A percentile compares a stretch with the other conserved stretches of the same genome.
Evolutionary conservation across 2,329 filamentous ascomycete species (phyloP).

Genomic region (Pleurostoma richardsiae): DNA sequence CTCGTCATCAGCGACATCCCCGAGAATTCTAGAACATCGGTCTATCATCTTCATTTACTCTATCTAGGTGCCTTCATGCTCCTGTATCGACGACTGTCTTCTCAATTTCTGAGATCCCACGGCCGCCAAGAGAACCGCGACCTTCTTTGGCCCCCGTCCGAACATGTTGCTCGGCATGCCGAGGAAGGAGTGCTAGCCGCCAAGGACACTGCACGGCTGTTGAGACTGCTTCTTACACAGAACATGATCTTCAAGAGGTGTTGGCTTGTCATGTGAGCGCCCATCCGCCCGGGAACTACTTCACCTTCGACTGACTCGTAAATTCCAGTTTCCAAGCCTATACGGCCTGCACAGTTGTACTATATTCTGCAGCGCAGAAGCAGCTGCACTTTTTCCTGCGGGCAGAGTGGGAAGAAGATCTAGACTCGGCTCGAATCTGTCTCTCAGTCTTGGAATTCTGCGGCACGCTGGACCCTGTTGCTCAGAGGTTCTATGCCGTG

Average conservation of each 20-base stretch:
- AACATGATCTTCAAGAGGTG: slow-evolving; percentile 15
- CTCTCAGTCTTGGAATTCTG: slow-evolving; percentile 10
- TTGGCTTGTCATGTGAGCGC: slow-evolving; percentile 23
- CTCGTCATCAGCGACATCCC: slow-evolving; percentile 9
- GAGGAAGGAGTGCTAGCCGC: slow-evolving; percentile 19
- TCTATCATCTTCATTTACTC: slow-evolving; percentile 23
- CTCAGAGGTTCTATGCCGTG: slow-evolving; percentile 6
- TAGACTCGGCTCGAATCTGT: slow-evolving; percentile 17
- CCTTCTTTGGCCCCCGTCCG: not conserved
- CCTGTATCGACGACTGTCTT: slow-evolving; percentile 21
- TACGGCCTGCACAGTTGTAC: slow-evolving; percentile 19
- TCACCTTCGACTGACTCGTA: not conserved
- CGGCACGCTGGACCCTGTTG: slow-evolving; percentile 3
- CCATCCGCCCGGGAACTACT: no score
- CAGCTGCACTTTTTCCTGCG: slow-evolving; percentile 17
- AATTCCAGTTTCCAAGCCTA: slow-evolving; percentile 21
- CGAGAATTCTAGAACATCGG: slow-evolving; percentile 11
- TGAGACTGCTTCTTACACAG: slow-evolving; percentile 14
- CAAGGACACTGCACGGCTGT: slow-evolving; percentile 16
- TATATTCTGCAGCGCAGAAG: slow-evolving; percentile 22
- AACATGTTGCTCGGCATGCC: slow-evolving; percentile 8
- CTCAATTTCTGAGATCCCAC: slow-evolving; percentile 13
- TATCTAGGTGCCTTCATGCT: slow-evolving; percentile 24
- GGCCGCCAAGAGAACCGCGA: not conserved
- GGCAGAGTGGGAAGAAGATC: slow-evolving; percentile 16